Base-by-base conservation (phyloP, 495 filamentous ascomycete species). In the Daldinia vernicosa region DNA sequence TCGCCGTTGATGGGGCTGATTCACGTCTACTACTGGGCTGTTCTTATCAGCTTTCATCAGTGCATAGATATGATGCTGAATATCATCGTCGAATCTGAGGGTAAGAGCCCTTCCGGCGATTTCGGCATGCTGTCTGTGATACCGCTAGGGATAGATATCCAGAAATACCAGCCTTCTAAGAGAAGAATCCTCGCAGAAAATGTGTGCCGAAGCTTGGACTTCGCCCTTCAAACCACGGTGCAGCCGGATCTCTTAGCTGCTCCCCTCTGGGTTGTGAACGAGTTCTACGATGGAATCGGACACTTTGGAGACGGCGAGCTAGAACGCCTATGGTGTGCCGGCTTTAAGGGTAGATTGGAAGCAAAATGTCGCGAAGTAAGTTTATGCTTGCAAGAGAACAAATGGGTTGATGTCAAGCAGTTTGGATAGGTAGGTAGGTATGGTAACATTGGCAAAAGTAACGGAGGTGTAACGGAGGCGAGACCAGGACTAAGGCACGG, bases 291-390 rank as follows among this genome's bases (percentile, higher is more conserved):
- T 15, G 69, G 67, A 33, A 66, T 80, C 43, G 62, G 54, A n/a
- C 45, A 19, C 3, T 68, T 69, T 52, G 75, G 71, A 22, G 77
- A 78, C 27, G 78, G 76, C 9, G 59, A 77, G 50, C 54, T 80
- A 0, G 83, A 84, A 61, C 53, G 80, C 9, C 63, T 78, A 43
- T 84, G 83, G 83, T 81, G 81, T 40, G 73, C 79, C n/a, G 75
- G 67, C 14, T 82, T 84, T 52, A 53, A 56, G 30, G 70, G 50
- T 17, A 69, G 76, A 57, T 28, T 77, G 17, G 69, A 72, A 60
- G 68, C 56, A n/a, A 77, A 71, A 27, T 56, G 69, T 6, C 65
- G 66, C 22, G 67, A 74, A 43, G 67, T 79, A 39, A 60, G 56
- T 63, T 47, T 33, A 14, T 76, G 66, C 56, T 51, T 77, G 30